Conservation (phyloP, 1,284 basidiomycete species). For the Heterobasidion annosum region DNA sequence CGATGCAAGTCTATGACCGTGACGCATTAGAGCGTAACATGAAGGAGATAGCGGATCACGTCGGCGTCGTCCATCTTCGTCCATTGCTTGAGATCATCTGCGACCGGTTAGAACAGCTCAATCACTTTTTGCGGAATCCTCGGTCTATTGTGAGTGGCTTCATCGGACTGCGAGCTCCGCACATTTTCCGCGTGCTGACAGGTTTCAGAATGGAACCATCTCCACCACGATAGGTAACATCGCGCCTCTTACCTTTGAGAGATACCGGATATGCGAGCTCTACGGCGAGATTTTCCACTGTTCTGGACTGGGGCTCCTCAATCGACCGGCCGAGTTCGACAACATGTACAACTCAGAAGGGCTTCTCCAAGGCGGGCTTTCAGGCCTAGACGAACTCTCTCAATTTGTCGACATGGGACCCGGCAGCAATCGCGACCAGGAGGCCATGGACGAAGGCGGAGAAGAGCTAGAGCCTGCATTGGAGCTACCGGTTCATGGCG, state of each 20-base stretch:
- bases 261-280: conserved; percentile 95
- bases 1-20: conserved; percentile 46
- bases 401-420: conserved; percentile 63
- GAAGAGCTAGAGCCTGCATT: conserved; percentile 59
- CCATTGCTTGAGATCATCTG: conserved; percentile 76
- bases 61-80: conserved; percentile 93
- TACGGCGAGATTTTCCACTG: conserved; percentile 97
- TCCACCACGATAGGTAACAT: conserved; percentile 67
- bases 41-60: conserved; percentile 80
- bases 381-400: conserved; percentile 75
- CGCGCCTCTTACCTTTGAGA: conserved; percentile 85
- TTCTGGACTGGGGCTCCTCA: conserved; percentile 96
- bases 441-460: conserved; percentile 45
- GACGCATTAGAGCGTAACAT: conserved; percentile 74
- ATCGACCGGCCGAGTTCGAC: conserved; percentile 64
- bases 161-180: neutral
- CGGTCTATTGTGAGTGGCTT: conserved; percentile 56
- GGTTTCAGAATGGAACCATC: conserved; percentile 46
- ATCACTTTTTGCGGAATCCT: conserved; percentile 65
- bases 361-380: conserved; percentile 72
- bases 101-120: conserved; percentile 63
- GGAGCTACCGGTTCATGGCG: conserved; percentile 64
- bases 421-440: conserved; percentile 44
- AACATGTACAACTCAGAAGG: conserved; percentile 76
- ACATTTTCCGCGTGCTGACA: neutral